phyloP scores from a whole-genome alignment of 805 yeast species.

The Pichia nanzhaoensis region DNA sequence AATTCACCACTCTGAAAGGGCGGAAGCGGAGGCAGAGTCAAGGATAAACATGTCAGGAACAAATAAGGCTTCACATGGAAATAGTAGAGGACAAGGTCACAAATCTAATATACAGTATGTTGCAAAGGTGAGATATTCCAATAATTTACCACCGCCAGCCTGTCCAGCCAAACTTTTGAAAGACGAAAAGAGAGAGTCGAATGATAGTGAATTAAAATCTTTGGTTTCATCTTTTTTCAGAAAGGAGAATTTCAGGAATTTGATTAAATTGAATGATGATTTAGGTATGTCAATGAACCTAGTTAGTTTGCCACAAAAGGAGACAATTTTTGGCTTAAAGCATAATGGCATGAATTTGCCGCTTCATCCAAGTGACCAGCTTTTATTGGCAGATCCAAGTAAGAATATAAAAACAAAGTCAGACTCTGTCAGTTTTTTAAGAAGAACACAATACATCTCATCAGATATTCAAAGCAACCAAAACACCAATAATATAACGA shows the following conservation, averaged over 20 bases:
- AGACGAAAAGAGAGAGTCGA: slow-evolving; percentile 24
- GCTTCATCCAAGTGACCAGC: slow-evolving; percentile 73
- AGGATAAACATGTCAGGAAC: slow-evolving; percentile 3
- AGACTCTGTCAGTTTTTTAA: slow-evolving; percentile 49
- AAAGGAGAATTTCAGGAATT: slow-evolving; percentile 60
- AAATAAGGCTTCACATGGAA: background rate
- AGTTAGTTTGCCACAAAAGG: slow-evolving; percentile 51
- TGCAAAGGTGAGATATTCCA: slow-evolving; percentile 76
- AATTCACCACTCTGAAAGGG: too few relatives aligned
- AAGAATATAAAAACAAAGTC: slow-evolving; percentile 36
- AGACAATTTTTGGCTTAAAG: slow-evolving; percentile 15
- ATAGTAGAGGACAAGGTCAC: background rate
- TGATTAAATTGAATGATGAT: slow-evolving; percentile 53
- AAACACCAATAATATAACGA: slow-evolving; percentile 17
- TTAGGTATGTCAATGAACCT: slow-evolving; percentile 75
- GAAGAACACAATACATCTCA: slow-evolving; percentile 91
- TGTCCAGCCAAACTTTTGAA: slow-evolving; percentile 80
- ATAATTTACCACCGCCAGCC: slow-evolving; percentile 89
- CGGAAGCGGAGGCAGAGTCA: background rate
- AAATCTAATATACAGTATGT: slow-evolving; percentile 36
- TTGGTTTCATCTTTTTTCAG: slow-evolving; percentile 67
- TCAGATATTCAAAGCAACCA: slow-evolving; percentile 34
- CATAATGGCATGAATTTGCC: slow-evolving; percentile 23
- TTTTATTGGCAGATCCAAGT: slow-evolving; percentile 73
- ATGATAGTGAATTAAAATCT: slow-evolving; percentile 41